Percentiles rank a stretch among this genome's conserved stretches.
Conservation (phyloP, 805 yeast genomes). For the Starmerella lactis-condensi region DNA sequence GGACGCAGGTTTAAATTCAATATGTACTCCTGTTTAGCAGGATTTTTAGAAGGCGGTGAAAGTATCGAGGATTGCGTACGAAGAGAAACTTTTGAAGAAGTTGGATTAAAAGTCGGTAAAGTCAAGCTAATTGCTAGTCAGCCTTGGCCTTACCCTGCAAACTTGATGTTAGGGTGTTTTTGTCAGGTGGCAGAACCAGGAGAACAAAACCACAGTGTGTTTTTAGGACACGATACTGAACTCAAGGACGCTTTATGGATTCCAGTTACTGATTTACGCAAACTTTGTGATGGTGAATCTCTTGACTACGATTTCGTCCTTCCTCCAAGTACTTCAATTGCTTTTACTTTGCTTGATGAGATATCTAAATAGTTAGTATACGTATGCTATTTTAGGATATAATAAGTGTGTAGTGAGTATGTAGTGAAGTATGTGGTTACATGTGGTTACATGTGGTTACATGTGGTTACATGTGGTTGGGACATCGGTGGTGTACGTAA, state of each 20-base stretch:
- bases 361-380: too few species aligned
- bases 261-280: conserved; percentile 37
- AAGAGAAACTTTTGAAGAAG: conserved; percentile 89
- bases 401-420: too few species aligned
- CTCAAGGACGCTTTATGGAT: conserved; percentile 78
- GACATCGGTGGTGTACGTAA: too few species aligned
- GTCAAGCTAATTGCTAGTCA: conserved; percentile 56
- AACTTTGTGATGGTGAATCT: conserved; percentile 20
- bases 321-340: conserved; percentile 23
- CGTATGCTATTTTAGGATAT: too few species aligned
- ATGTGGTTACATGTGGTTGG: too few species aligned
- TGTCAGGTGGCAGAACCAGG: conserved; percentile 54
- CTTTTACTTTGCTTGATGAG: conserved; percentile 20
- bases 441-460: too few species aligned
- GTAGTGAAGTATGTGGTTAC: too few species aligned
- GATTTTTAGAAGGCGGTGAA: conserved; percentile 91
- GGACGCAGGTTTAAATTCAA: conserved; percentile 40
- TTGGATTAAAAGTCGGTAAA: conserved; percentile 50
- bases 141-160: conserved; percentile 97
- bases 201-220: conserved; percentile 25
- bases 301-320: conserved; percentile 14
- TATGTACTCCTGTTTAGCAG: conserved; percentile 78
- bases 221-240: conserved; percentile 71
- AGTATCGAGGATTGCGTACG: conserved; percentile 72
- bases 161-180: conserved; percentile 81